phyloP scores from a whole-genome alignment of 169 alveolate genomes.

The Amoebophrya sp. region DNA sequence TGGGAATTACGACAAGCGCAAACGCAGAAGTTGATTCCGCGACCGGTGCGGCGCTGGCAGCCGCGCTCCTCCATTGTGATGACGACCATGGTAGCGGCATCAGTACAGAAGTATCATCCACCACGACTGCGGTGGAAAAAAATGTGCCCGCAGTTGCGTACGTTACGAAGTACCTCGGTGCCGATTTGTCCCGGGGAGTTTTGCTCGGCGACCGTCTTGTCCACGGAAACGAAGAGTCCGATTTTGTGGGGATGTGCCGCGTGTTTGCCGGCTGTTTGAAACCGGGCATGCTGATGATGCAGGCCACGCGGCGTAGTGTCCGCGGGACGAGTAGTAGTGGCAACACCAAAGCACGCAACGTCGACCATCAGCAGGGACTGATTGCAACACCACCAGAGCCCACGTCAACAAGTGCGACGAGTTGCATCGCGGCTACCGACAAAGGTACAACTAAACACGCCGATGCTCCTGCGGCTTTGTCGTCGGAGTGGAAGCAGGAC shows the following conservation, averaged over 20 bases:
- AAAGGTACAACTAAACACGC: background rate
- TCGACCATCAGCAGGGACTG: too few relatives aligned
- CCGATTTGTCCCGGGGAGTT: background rate
- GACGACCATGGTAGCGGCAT: too few relatives aligned
- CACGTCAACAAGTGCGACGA: background rate
- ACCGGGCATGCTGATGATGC: conserved; percentile 27
- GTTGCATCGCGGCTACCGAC: background rate
- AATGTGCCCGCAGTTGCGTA: background rate
- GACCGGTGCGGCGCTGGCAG: too few relatives aligned
- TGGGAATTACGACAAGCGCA: too few relatives aligned
- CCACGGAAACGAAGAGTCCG: background rate
- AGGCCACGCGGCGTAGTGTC: background rate
- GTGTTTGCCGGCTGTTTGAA: background rate
- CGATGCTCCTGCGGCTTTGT: background rate
- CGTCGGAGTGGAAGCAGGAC: background rate
- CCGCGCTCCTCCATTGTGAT: too few relatives aligned
- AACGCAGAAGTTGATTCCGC: too few relatives aligned
- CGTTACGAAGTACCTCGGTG: background rate
- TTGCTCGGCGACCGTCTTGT: background rate
- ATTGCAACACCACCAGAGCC: too few relatives aligned
- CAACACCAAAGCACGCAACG: background rate
- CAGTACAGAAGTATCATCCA: too few relatives aligned
- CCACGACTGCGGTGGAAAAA: too few relatives aligned
- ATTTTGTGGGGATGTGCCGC: conserved; percentile 17
- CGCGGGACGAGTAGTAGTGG: background rate